phyloP scores from a whole-genome alignment of 2,329 filamentous ascomycete genomes.

The Clarireedia paspali region DNA sequence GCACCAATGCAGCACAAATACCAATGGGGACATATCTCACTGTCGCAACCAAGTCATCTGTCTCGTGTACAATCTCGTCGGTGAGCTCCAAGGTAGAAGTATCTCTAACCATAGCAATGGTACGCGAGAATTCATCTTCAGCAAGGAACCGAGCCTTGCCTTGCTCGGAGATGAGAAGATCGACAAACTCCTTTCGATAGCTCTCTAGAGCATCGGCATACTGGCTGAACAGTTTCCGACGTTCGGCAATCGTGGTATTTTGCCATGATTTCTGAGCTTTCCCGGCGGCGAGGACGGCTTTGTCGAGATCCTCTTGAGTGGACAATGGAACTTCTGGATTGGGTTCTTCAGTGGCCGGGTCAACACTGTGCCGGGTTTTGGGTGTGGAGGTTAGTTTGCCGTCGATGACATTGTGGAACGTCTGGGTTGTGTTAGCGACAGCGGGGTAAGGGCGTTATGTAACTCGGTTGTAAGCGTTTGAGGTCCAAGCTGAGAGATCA shows the following conservation, averaged over 20 bases:
- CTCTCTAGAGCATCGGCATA: constrained; percentile 35
- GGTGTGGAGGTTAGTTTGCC: neutral
- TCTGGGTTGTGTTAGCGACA: neutral
- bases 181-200: neutral
- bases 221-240: constrained; percentile 27
- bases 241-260: constrained; percentile 35
- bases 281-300: constrained; percentile 38
- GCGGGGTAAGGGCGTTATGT: too few relatives aligned
- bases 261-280: constrained; percentile 40
- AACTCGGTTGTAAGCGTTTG: too few relatives aligned
- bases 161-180: constrained; percentile 39
- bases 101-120: constrained; percentile 5
- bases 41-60: constrained; percentile 30
- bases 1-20: constrained; percentile 45
- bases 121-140: constrained; percentile 11
- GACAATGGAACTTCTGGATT: constrained; percentile 32
- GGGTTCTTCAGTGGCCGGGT: constrained; percentile 11
- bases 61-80: constrained; percentile 8
- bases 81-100: neutral
- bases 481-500: neutral
- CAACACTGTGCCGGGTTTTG: constrained; percentile 8
- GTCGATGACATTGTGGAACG: constrained; percentile 5
- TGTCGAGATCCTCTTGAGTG: constrained; percentile 35
- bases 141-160: constrained; percentile 37
- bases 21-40: constrained; percentile 39